A percentile compares a stretch with the other conserved stretches of the same genome.
These are phyloP conservation scores for Casuarina equisetifolia DNA, from an alignment of 306 rosid species.

Conservation along the genomic window DNA sequence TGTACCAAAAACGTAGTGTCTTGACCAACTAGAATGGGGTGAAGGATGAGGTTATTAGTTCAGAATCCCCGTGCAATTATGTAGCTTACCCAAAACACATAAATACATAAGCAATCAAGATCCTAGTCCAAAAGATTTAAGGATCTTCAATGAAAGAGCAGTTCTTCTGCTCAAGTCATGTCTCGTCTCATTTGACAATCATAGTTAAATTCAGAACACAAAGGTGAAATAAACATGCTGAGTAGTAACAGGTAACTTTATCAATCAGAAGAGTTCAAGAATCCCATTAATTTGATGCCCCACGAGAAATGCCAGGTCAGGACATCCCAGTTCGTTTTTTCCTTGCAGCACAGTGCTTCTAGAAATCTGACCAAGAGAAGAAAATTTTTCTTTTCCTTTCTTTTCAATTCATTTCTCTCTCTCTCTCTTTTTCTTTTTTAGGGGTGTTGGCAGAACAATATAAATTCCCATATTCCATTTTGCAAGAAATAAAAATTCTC, in stretches of 20 bases:
- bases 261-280: neutral
- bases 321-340: no score
- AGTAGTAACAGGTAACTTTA: neutral
- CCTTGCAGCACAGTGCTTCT: no score
- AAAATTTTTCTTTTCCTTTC: no score
- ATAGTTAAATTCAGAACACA: neutral
- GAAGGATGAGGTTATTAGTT: neutral
- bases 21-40: neutral
- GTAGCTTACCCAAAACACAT: neutral
- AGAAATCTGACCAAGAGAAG: no score
- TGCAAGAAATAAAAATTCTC: neutral
- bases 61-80: no score
- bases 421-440: no score
- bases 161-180: neutral
- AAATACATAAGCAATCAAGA: neutral
- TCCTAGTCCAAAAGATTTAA: neutral
- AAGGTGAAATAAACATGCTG: neutral
- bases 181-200: neutral
- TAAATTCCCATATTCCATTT: neutral
- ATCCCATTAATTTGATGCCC: neutral
- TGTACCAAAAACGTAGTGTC: neutral
- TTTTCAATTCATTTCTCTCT: no score
- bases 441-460: neutral
- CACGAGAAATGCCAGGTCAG: no score
- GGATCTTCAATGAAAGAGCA: neutral